Evolutionary conservation across 768 basidiomycete genomes (phyloP).

Genomic region (Pleurotus eryngii): DNA sequence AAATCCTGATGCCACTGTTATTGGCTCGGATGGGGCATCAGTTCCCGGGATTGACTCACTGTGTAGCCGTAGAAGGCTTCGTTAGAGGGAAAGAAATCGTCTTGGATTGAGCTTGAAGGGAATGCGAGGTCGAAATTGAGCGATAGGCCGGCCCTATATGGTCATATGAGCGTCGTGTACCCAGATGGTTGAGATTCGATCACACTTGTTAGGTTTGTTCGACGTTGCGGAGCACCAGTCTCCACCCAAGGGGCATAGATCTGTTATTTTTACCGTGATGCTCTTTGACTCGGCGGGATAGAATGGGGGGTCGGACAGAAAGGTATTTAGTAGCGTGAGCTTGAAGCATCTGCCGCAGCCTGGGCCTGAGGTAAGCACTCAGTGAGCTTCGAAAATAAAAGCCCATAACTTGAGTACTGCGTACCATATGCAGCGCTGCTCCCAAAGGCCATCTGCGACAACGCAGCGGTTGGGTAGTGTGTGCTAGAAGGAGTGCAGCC

Average conservation of each 20-base stretch:
- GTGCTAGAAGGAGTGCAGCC: conserved; percentile 71
- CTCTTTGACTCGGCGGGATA: conserved; percentile 57
- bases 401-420: conserved; percentile 3
- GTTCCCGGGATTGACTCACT: background rate
- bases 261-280: conserved; percentile 75
- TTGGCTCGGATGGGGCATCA: background rate
- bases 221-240: conserved; percentile 70
- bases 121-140: conserved; percentile 84
- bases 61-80: conserved; percentile 48
- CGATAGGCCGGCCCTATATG: conserved; percentile 50
- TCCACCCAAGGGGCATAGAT: conserved; percentile 66
- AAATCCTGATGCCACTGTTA: conserved; percentile 53
- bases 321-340: conserved; percentile 68
- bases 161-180: too few relatives aligned
- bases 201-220: conserved; percentile 61
- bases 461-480: conserved; percentile 74
- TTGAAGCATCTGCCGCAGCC: conserved; percentile 80
- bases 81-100: conserved; percentile 74
- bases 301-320: conserved; percentile 65
- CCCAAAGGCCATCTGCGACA: conserved; percentile 79
- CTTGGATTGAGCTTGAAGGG: conserved; percentile 68
- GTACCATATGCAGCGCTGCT: conserved; percentile 64
- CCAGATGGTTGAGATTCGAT: conserved; percentile 5
- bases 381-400: background rate
- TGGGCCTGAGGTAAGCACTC: conserved; percentile 43